Evolutionary conservation across 345 rosid genomes (phyloP).

Genomic region (Camelina laxa): DNA sequence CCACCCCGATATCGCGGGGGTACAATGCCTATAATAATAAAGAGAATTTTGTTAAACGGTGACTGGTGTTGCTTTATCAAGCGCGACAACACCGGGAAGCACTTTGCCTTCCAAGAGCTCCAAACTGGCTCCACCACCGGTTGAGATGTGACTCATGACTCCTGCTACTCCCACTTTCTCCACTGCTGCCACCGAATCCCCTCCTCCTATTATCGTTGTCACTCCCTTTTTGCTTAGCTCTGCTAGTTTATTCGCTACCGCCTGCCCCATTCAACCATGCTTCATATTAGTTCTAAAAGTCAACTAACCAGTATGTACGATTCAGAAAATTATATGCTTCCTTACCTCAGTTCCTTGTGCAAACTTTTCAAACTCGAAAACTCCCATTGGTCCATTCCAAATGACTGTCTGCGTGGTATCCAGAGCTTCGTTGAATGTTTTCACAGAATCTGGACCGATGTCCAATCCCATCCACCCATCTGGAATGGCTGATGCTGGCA

Average conservation of each 20-base stretch:
- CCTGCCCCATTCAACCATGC: slow-evolving; percentile 48
- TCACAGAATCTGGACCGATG: slow-evolving; percentile 79
- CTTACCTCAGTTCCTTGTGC: slow-evolving; percentile 86
- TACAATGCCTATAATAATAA: no score
- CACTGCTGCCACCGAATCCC: slow-evolving; percentile 96
- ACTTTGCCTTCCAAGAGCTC: slow-evolving; percentile 94
- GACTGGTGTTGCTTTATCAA: slow-evolving; percentile 65
- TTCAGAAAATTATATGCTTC: neutral
- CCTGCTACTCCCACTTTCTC: slow-evolving; percentile 93
- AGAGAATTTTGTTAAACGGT: slow-evolving; percentile 1
- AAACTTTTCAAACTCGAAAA: slow-evolving; percentile 89
- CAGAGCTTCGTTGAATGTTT: slow-evolving; percentile 69
- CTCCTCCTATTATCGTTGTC: slow-evolving; percentile 95
- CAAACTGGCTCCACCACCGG: slow-evolving; percentile 96
- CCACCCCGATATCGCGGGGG: no score
- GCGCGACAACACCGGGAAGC: slow-evolving; percentile 94
- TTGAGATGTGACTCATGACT: slow-evolving; percentile 97
- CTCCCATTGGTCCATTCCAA: slow-evolving; percentile 99
- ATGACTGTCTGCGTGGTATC: slow-evolving; percentile 78
- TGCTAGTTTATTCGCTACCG: slow-evolving; percentile 84
- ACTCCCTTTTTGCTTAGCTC: slow-evolving; percentile 84
- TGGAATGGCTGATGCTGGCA: slow-evolving; percentile 75
- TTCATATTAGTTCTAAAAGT: no score
- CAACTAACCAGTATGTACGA: no score
- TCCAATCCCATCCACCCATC: slow-evolving; percentile 98